Evolutionary conservation across 352 stramenopile genomes (phyloP).

Genomic region (Globisporangium polare): DNA sequence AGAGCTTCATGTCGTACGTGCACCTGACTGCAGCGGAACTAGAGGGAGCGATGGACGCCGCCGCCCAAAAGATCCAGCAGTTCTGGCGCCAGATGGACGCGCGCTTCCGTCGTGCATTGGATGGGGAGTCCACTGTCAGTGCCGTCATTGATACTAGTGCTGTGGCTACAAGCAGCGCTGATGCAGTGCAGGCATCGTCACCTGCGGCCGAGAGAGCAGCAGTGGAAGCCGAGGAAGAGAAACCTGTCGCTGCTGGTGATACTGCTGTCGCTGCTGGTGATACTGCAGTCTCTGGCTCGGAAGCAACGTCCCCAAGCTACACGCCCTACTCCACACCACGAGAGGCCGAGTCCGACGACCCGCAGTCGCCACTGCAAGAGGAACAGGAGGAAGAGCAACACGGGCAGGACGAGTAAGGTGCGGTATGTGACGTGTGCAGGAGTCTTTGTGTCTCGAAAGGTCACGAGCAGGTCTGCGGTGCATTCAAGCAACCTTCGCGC

Average conservation of each 20-base stretch:
- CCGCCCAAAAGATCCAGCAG: conserved; percentile 18
- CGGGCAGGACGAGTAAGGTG: neutral
- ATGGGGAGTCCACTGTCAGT: neutral
- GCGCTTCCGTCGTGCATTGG: neutral
- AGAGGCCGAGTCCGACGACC: conserved; percentile 2
- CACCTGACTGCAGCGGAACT: conserved; percentile 7
- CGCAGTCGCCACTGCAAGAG: neutral
- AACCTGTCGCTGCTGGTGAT: neutral
- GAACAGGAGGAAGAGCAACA: neutral
- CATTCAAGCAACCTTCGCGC: conserved; percentile 3
- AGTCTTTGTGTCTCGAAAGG: neutral
- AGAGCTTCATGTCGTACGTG: neutral
- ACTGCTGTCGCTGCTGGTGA: neutral
- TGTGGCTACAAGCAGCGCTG: neutral
- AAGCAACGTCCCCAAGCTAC: neutral
- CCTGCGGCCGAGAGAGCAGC: neutral
- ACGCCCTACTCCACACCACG: conserved; percentile 8
- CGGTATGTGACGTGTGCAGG: neutral
- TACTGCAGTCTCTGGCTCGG: neutral
- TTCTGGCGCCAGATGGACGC: conserved; percentile 18
- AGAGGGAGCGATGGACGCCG: conserved; percentile 12
- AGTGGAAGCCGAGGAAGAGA: neutral
- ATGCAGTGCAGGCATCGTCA: neutral
- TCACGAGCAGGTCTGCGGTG: neutral
- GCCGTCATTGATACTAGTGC: neutral